phyloP scores from a whole-genome alignment of 306 rosid genomes.

The Purshia tridentata region DNA sequence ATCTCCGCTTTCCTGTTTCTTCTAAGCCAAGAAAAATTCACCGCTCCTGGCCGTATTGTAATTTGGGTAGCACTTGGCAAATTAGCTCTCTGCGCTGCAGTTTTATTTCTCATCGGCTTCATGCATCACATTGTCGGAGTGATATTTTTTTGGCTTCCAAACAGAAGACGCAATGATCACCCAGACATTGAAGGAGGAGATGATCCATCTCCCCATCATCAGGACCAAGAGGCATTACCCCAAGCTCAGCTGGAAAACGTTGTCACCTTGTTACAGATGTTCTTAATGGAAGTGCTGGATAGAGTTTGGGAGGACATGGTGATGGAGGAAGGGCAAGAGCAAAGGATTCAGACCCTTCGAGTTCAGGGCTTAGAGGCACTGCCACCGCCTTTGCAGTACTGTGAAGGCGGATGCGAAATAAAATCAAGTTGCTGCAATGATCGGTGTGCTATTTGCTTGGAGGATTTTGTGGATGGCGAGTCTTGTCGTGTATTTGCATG shows the following conservation, averaged over 20 bases:
- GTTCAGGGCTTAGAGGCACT: neutral
- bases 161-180: neutral
- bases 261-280: slow-evolving; percentile 7
- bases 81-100: neutral
- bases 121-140: slow-evolving; percentile 10
- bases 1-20: neutral
- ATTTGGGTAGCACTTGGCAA: slow-evolving; percentile 13
- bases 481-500: slow-evolving; percentile 10
- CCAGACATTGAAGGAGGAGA: neutral
- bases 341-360: neutral
- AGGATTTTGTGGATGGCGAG: slow-evolving; percentile 11
- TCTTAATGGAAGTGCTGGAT: slow-evolving; percentile 17
- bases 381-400: neutral
- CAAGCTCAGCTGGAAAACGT: neutral
- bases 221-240: neutral
- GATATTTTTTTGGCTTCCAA: slow-evolving; percentile 12
- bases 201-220: neutral
- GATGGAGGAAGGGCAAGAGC: slow-evolving; percentile 11
- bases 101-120: slow-evolving; percentile 7
- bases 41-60: slow-evolving; percentile 4
- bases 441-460: slow-evolving; percentile 21
- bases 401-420: neutral
- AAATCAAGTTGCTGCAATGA: neutral
- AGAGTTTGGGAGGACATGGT: slow-evolving; percentile 22
- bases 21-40: slow-evolving; percentile 5